A percentile compares a stretch with the other conserved stretches of the same genome.
These are phyloP conservation scores for Penicillium maclennaniae DNA, from an alignment of 495 filamentous ascomycete species.

Conservation along the genomic window DNA sequence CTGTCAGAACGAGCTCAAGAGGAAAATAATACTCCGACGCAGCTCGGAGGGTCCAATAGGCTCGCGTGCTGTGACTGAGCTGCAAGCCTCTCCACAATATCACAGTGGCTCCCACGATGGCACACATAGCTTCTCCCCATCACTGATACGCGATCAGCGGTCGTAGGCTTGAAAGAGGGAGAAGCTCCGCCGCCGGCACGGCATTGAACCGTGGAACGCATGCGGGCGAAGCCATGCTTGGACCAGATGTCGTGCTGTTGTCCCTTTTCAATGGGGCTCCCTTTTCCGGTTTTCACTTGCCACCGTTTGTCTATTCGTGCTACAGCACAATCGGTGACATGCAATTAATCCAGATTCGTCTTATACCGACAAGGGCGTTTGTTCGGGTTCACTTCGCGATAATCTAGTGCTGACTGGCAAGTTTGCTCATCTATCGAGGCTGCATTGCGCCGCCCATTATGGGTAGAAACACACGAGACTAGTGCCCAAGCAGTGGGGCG, in stretches of 20 bases:
- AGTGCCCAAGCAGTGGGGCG: slow-evolving; percentile 18
- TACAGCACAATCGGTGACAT: background rate
- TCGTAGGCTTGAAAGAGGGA: slow-evolving; percentile 11
- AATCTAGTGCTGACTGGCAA: slow-evolving; percentile 2
- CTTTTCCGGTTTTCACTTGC: background rate
- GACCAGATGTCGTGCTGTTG: background rate
- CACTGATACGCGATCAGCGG: slow-evolving; percentile 17
- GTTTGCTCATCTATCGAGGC: slow-evolving; percentile 8
- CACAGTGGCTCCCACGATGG: background rate
- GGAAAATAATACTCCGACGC: slow-evolving; percentile 11
- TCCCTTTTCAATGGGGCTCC: background rate
- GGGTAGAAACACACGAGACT: slow-evolving; percentile 16
- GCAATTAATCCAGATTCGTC: background rate
- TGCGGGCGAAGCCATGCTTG: slow-evolving; percentile 5
- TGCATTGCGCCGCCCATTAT: slow-evolving; percentile 1
- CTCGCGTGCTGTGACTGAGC: background rate
- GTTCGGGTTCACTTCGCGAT: background rate
- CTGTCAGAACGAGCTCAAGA: background rate
- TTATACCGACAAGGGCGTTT: slow-evolving; percentile 2
- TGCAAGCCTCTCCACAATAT: slow-evolving; percentile 26
- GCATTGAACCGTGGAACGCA: slow-evolving; percentile 12
- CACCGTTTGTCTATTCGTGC: background rate
- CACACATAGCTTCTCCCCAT: background rate
- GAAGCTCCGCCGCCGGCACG: slow-evolving; percentile 11
- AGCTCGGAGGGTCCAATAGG: slow-evolving; percentile 11